Percentiles rank a stretch among this genome's conserved stretches.
Conservation (phyloP, 164 flowering plant genomes). For the Aristolochia fimbriata region DNA sequence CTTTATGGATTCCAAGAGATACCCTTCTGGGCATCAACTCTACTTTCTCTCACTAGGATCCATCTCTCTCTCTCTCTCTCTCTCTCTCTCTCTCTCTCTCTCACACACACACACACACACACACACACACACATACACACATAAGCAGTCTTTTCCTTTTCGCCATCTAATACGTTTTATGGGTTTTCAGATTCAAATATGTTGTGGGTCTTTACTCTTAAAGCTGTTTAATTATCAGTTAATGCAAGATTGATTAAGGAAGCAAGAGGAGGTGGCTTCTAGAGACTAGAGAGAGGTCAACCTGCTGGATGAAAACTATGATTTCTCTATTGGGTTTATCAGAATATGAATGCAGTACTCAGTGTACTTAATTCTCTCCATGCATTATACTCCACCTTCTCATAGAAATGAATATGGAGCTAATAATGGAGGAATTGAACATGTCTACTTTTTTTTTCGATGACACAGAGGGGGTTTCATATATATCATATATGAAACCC, state of each 20-base stretch:
- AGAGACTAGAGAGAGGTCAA: not conserved
- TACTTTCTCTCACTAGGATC: no score
- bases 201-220: no score
- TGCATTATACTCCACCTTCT: not conserved
- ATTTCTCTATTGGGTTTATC: not conserved
- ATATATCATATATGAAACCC: no score
- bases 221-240: slow-evolving; percentile 1
- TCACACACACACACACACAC: no score
- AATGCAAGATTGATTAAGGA: not conserved
- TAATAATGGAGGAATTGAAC: no score
- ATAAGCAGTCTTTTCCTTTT: no score
- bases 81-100: no score
- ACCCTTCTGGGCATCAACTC: not conserved
- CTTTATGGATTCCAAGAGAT: slow-evolving; percentile 4
- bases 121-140: no score
- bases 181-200: no score
- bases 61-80: no score
- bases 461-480: not conserved
- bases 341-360: not conserved
- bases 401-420: not conserved
- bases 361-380: not conserved
- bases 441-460: no score
- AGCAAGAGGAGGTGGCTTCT: not conserved
- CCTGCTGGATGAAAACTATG: not conserved
- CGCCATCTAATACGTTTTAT: not conserved